These are phyloP conservation scores for Chaetomidium leptoderma DNA, from an alignment of 495 filamentous ascomycete species.

Conservation along the genomic window DNA sequence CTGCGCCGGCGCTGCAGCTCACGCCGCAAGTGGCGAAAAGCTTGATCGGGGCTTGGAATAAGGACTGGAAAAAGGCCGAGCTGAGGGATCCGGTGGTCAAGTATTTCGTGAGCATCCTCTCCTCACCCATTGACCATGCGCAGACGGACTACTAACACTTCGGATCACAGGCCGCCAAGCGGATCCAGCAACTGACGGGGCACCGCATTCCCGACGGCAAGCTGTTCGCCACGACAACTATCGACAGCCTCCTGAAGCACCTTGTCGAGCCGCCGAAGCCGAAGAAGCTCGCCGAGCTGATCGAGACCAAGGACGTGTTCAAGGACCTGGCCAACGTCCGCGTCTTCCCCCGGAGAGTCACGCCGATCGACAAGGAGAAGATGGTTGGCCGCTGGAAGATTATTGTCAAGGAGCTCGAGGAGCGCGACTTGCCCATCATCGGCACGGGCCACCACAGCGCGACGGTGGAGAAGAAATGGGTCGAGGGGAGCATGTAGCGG, in stretches of 20 bases:
- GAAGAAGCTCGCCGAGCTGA: slow-evolving; percentile 46
- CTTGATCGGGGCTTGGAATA: slow-evolving; percentile 38
- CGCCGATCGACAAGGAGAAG: slow-evolving; percentile 65
- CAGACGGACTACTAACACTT: not conserved
- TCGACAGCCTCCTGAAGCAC: slow-evolving; percentile 51
- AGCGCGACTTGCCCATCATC: slow-evolving; percentile 52
- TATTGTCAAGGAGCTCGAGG: slow-evolving; percentile 66
- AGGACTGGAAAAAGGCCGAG: slow-evolving; percentile 51
- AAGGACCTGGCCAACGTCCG: slow-evolving; percentile 63
- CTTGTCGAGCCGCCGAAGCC: slow-evolving; percentile 57
- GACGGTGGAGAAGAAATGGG: slow-evolving; percentile 32
- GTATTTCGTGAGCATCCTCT: slow-evolving; percentile 54
- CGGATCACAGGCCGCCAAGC: slow-evolving; percentile 64
- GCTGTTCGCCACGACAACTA: slow-evolving; percentile 50
- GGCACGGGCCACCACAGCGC: slow-evolving; percentile 32
- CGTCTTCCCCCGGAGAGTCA: slow-evolving; percentile 56
- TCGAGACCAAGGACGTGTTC: slow-evolving; percentile 43
- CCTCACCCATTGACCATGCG: not conserved
- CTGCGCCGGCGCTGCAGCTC: not conserved
- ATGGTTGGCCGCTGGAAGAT: slow-evolving; percentile 79
- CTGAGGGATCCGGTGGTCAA: slow-evolving; percentile 58
- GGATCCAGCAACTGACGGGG: slow-evolving; percentile 72
- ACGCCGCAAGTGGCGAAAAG: slow-evolving; percentile 27
- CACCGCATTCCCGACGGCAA: slow-evolving; percentile 64
- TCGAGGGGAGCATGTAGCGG: slow-evolving; percentile 18